Evolutionary conservation across 352 stramenopile species (phyloP).

Genomic region (Globisporangium mamillatum): DNA sequence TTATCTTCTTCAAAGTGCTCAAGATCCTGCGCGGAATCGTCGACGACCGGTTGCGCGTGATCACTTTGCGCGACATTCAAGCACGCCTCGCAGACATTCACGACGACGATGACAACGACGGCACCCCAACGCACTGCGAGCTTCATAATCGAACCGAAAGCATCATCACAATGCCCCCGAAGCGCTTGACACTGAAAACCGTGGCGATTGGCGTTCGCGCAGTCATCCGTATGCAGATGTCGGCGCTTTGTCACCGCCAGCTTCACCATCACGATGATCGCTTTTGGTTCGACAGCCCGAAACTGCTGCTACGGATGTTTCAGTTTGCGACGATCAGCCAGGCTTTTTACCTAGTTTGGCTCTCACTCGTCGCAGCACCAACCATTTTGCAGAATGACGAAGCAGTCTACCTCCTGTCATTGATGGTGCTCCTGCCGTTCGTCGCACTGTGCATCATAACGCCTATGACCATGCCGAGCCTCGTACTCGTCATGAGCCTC

Average conservation of each 20-base stretch:
- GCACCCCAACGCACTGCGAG: background rate
- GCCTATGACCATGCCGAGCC: slow-evolving; percentile 82
- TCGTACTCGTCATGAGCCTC: slow-evolving; percentile 86
- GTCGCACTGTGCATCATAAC: slow-evolving; percentile 76
- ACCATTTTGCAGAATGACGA: slow-evolving; percentile 27
- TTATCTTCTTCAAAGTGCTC: slow-evolving; percentile 87
- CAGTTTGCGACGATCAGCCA: slow-evolving; percentile 86
- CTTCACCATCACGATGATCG: slow-evolving; percentile 79
- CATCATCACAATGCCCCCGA: slow-evolving; percentile 15
- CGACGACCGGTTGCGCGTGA: slow-evolving; percentile 72
- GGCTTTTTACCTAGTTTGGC: slow-evolving; percentile 85
- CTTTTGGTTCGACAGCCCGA: slow-evolving; percentile 82
- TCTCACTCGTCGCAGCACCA: slow-evolving; percentile 70
- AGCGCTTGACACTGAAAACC: slow-evolving; percentile 45
- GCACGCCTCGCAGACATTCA: slow-evolving; percentile 26
- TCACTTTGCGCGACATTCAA: slow-evolving; percentile 67
- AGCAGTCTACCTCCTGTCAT: slow-evolving; percentile 31
- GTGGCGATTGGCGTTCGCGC: slow-evolving; percentile 63
- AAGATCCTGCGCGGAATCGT: slow-evolving; percentile 80
- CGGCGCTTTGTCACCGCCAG: slow-evolving; percentile 77
- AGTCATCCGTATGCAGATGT: slow-evolving; percentile 86
- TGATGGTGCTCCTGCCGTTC: slow-evolving; percentile 71
- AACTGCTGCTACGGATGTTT: slow-evolving; percentile 70
- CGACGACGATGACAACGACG: slow-evolving; percentile 6
- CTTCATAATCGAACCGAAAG: slow-evolving; percentile 1